Conservation (phyloP, 2,329 filamentous ascomycete species). For the Penicillium sp. region DNA sequence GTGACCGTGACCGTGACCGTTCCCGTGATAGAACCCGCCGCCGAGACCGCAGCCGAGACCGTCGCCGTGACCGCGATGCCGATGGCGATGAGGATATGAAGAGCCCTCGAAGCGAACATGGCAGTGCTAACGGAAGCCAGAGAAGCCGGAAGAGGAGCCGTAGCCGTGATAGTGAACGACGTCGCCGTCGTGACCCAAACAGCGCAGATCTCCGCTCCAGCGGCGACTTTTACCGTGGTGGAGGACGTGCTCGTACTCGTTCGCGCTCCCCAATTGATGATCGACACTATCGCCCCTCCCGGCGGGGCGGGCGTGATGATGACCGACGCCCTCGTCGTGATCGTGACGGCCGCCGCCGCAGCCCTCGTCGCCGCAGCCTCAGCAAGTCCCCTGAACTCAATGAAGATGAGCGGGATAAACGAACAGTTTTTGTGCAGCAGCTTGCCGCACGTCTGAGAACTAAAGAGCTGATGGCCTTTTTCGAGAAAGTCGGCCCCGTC, state of each 20-base stretch:
- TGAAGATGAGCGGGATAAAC: constrained; percentile 92
- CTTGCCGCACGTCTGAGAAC: constrained; percentile 89
- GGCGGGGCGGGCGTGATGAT: constrained; percentile 47
- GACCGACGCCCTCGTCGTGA: constrained; percentile 53
- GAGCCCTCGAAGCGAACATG: constrained; percentile 69
- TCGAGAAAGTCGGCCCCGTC: constrained; percentile 89
- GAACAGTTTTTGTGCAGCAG: constrained; percentile 98
- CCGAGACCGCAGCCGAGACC: constrained; percentile 57
- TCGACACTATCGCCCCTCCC: constrained; percentile 50
- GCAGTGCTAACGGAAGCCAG: constrained; percentile 64
- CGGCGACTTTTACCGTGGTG: constrained; percentile 68
- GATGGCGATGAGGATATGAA: constrained; percentile 57
- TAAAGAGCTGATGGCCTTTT: constrained; percentile 89
- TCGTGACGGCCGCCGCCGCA: constrained; percentile 42
- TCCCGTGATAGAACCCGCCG: constrained; percentile 55
- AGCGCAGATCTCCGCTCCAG: constrained; percentile 50
- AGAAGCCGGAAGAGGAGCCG: constrained; percentile 76
- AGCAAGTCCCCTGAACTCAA: constrained; percentile 64
- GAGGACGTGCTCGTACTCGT: constrained; percentile 61
- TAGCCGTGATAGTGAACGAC: constrained; percentile 71
- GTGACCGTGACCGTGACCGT: constrained; percentile 54
- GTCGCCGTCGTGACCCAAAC: constrained; percentile 66
- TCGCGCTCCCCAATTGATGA: constrained; percentile 67
- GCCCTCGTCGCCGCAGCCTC: constrained; percentile 40
- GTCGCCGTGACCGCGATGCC: constrained; percentile 49